These are phyloP conservation scores for Kazachstania bromeliacearum DNA, from an alignment of 805 yeast species.

Conservation along the genomic window DNA sequence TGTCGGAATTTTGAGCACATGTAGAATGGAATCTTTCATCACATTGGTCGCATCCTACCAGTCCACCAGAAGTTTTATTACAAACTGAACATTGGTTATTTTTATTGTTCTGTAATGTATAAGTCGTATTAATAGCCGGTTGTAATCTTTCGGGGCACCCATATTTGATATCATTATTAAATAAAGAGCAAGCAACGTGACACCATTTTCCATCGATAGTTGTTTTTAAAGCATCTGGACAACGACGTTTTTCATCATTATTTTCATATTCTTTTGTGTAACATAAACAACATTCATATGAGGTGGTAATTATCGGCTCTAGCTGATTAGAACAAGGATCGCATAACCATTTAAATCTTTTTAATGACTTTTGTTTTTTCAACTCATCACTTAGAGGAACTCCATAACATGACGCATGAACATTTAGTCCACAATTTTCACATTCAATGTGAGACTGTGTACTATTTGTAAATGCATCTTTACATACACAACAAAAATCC, in stretches of 20 bases:
- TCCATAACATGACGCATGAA: slow-evolving; percentile 69
- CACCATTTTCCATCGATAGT: slow-evolving; percentile 65
- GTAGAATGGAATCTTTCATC: slow-evolving; percentile 15
- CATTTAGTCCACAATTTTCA: slow-evolving; percentile 54
- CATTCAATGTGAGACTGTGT: slow-evolving; percentile 37
- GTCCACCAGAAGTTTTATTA: slow-evolving; percentile 39
- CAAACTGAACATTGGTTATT: slow-evolving; percentile 38
- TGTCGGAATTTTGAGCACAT: slow-evolving; percentile 19
- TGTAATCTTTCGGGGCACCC: slow-evolving; percentile 36
- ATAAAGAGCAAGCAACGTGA: slow-evolving; percentile 64
- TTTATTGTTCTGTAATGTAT: slow-evolving; percentile 26
- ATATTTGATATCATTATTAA: slow-evolving; percentile 37
- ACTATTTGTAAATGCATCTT: slow-evolving; percentile 19
- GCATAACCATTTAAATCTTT: slow-evolving; percentile 58
- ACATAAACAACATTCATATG: slow-evolving; percentile 62
- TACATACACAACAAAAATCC: slow-evolving; percentile 55
- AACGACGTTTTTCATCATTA: slow-evolving; percentile 37
- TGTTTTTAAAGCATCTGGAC: slow-evolving; percentile 62
- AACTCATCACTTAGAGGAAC: slow-evolving; percentile 9
- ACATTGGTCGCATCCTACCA: slow-evolving; percentile 17
- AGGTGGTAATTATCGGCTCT: slow-evolving; percentile 47
- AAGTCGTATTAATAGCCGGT: slow-evolving; percentile 36
- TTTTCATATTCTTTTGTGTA: slow-evolving; percentile 41
- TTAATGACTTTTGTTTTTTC: background rate
- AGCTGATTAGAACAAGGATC: slow-evolving; percentile 68